Base-by-base conservation (phyloP, 2,329 filamentous ascomycete genomes). In the Neofusicoccum parvum region DNA sequence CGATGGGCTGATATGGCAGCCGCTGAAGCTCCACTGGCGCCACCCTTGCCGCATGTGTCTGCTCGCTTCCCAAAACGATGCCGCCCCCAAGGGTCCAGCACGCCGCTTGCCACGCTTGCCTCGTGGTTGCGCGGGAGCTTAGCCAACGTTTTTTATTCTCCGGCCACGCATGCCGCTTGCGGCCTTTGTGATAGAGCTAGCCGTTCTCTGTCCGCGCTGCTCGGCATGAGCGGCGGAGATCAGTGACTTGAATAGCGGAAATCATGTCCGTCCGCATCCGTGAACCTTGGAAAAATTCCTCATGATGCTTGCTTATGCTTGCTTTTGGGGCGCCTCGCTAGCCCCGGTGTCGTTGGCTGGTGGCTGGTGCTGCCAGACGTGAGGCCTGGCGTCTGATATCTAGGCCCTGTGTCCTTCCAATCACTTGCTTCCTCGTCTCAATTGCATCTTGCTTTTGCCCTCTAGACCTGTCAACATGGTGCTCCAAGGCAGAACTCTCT, bases 401-500 rank as follows among this genome's bases (percentile, higher is more conserved):
- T 62, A 51, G 59, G 51, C 27, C 46, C 46, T 36, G 20, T n/a
- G 20, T n/a, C 27, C 48, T 51, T 17, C 36, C 46, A 15, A 20
- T 17, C 56, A 43, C 34, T 58, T 32, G 34, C 23, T 32, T 48
- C 62, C 37, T 39, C 15, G 62, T 46, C 34, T 39, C 49, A 36
- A 27, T 23, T 48, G 34, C 27, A 7, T 36, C 62, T 54, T 56
- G 62, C 15, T 32, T 54, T 43, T 41, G 9, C 46, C 41, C 32
- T 37, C 17, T 27, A 60, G 41, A 37, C 12, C 50, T 20, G 64
- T 37, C 64, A 53, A 23, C 7, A 65, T 65, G 64, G 64, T 65
- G 12, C 54, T 65, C 6, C 45, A 65, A 60, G 64, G 64, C 36
- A 53, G 53, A 27, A 23, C 48, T 4, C 54, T 65, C 11, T 65